Evolutionary conservation across 2,329 filamentous ascomycete species (phyloP), one percentile per base, ranked within the genome.

Genomic region (Chaetomiaceae sp.): DNA sequence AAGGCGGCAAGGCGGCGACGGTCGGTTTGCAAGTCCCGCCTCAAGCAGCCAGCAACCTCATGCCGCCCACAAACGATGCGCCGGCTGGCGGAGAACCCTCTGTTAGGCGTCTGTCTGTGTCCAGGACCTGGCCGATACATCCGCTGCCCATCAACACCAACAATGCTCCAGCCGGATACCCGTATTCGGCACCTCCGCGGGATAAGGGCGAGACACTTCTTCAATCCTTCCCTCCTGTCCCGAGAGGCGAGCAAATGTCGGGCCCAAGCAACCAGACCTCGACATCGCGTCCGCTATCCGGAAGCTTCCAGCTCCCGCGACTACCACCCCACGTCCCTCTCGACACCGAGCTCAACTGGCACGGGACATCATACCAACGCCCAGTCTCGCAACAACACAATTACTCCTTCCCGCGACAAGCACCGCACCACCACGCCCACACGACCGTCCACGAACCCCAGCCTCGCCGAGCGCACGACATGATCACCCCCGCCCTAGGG

Each of bases 51-150:
- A 34, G 64, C 47, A 46, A 46, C 56, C 31, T 55, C 55, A 44
- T 63, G 34, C 55, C 49, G 22, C 20, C 43, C 9, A 36, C 50
- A 46, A 54, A 48, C 46, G 56, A 36, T 8, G 39, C 39, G 6
- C 15, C 48, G 27, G 25, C 54, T 19, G 27, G 37, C 11, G 42
- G 33, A 29, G 50, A 58, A 8, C 50, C 56, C 11, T 29, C 51
- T 47, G 44, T 54, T 9, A 46, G 62, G n/a, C 60, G 64, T 19
- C 60, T 71, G 36, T 63, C 64, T 6, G 72, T 68, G 55, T 65
- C 71, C 12, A 67, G 67, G 57, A 80, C 77, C 8, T 81, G 79
- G 78, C 77, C 79, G 22, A 69, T 67, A 17, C 66, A 66, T 31
- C 62, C 61, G 5, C 52, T 63, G 14, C 63, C 66, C 20, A 51